Evolutionary conservation across 1,284 basidiomycete species (phyloP).

Genomic region (Veloboletus limbatus): DNA sequence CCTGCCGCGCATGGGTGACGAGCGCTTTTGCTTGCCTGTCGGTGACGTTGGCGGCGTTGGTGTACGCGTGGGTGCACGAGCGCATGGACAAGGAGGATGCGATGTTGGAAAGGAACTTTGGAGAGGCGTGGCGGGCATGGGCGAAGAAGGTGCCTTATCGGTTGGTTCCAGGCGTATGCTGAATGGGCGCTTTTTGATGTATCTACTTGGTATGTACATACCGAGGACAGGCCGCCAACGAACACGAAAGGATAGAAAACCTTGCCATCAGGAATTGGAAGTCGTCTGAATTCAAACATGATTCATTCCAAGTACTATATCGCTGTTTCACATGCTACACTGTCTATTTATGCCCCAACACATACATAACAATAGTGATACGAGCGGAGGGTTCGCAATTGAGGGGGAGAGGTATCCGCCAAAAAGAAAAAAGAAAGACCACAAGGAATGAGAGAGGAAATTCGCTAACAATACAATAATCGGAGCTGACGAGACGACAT

Average conservation of each 20-base stretch:
- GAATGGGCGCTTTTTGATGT: too few relatives aligned
- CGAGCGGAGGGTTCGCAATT: neutral
- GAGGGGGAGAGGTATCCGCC: too few relatives aligned
- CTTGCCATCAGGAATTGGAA: too few relatives aligned
- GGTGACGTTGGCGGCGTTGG: neutral
- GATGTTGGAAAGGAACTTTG: constrained; percentile 38
- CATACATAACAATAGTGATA: constrained; percentile 28
- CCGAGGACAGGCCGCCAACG: too few relatives aligned
- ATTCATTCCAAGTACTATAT: constrained; percentile 3
- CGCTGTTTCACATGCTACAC: constrained; percentile 16
- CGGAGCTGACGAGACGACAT: neutral
- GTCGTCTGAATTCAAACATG: too few relatives aligned
- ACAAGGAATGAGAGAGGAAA: neutral
- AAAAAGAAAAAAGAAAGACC: neutral
- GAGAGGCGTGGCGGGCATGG: constrained; percentile 42
- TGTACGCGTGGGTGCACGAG: accelerated
- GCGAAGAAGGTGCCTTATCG: constrained; percentile 36
- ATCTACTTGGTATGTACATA: too few relatives aligned
- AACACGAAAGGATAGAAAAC: too few relatives aligned
- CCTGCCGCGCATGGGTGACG: neutral
- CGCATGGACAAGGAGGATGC: constrained; percentile 37
- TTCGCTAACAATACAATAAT: constrained; percentile 31
- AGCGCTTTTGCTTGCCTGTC: constrained; percentile 1
- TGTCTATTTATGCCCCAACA: constrained; percentile 15
- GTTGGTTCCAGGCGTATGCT: constrained; percentile 42